Conservation (phyloP, 2,329 filamentous ascomycete genomes). For the Fusarium sambucinum region DNA sequence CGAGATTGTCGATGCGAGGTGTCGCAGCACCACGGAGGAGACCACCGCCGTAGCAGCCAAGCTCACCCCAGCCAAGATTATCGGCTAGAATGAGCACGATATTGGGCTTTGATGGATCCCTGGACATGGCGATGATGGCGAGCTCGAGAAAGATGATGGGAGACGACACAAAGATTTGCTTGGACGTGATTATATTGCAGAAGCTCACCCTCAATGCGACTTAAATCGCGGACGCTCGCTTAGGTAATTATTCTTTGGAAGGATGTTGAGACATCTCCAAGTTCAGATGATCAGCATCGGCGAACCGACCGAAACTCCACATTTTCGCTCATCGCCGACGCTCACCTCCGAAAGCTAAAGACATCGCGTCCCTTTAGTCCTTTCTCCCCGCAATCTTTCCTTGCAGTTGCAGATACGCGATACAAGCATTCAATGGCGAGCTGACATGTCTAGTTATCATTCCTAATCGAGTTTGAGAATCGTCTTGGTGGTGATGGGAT, state of each 20-base stretch:
- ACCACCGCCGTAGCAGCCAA: constrained; percentile 53
- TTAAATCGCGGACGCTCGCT: neutral
- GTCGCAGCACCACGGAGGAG: constrained; percentile 51
- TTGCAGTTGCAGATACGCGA: constrained; percentile 7
- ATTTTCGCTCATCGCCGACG: constrained; percentile 42
- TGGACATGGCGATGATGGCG: constrained; percentile 16
- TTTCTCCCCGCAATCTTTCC: neutral
- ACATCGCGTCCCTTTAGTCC: neutral
- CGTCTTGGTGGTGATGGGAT: neutral
- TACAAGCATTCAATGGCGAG: constrained; percentile 14
- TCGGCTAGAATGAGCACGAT: constrained; percentile 53
- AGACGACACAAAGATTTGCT: neutral
- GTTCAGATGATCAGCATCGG: neutral
- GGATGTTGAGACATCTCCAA: neutral
- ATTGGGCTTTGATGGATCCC: constrained; percentile 44
- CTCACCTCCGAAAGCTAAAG: constrained; percentile 30
- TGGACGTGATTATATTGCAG: accelerated
- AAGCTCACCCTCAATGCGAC: neutral
- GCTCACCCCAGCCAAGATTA: constrained; percentile 55
- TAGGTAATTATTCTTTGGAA: neutral
- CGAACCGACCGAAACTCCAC: constrained; percentile 18
- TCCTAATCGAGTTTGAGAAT: neutral
- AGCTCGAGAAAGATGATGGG: neutral
- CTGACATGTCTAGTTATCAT: neutral
- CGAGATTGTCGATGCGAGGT: constrained; percentile 51